A percentile compares a stretch with the other conserved stretches of the same genome.
Conservation (phyloP, 371 early-diverging fungal genomes). For the Mucor piriformis region DNA sequence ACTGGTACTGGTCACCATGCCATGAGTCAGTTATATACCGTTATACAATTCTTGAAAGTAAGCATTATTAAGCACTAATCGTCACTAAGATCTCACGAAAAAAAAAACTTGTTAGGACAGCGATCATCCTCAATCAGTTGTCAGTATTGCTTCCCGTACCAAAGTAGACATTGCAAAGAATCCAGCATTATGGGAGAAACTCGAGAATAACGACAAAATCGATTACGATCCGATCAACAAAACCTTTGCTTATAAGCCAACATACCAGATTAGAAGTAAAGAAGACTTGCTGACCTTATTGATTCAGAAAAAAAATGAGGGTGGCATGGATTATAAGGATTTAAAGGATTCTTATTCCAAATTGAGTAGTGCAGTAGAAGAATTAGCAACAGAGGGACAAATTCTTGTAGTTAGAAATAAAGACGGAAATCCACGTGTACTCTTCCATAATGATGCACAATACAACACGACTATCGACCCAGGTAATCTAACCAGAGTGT, state of each 20-base stretch:
- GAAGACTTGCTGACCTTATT: constrained; percentile 75
- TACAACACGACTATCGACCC: constrained; percentile 67
- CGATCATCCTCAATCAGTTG: constrained; percentile 66
- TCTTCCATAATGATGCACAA: constrained; percentile 73
- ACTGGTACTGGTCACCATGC: constrained; percentile 62
- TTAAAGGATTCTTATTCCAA: constrained; percentile 83
- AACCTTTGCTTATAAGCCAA: constrained; percentile 81
- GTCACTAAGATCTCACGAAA: too few species aligned
- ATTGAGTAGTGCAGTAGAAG: constrained; percentile 68
- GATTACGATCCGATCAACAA: constrained; percentile 55
- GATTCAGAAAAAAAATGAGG: constrained; percentile 57
- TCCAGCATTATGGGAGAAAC: constrained; percentile 57
- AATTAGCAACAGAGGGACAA: constrained; percentile 67
- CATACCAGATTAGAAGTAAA: constrained; percentile 73
- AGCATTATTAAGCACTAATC: not conserved
- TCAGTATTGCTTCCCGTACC: constrained; percentile 63
- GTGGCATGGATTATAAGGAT: constrained; percentile 81
- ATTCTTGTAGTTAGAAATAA: constrained; percentile 79
- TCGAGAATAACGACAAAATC: constrained; percentile 70
- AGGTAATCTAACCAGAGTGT: constrained; percentile 36
- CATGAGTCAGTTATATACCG: constrained; percentile 65
- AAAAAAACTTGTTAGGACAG: constrained; percentile 54
- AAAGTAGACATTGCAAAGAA: constrained; percentile 64
- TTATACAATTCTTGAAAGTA: constrained; percentile 63
- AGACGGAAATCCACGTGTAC: constrained; percentile 71